phyloP scores from a whole-genome alignment of 2,329 filamentous ascomycete species.

The Neopestalotiopsis rosae region DNA sequence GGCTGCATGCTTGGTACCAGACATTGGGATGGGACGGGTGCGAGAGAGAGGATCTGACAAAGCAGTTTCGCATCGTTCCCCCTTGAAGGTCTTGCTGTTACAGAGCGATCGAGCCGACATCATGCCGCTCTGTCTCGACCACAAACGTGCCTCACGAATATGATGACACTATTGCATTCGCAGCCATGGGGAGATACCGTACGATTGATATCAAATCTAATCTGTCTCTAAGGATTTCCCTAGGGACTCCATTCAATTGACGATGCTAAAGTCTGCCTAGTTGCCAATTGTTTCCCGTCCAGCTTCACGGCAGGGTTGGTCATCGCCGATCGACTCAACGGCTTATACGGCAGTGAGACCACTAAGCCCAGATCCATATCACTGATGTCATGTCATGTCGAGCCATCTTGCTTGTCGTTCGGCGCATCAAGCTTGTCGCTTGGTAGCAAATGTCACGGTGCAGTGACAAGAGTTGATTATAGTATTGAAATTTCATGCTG shows the following conservation, averaged over 20 bases:
- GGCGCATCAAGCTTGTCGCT: not conserved
- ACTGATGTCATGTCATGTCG: not conserved
- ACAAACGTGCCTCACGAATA: not conserved
- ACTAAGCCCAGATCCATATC: not conserved
- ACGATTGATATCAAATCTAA: not conserved
- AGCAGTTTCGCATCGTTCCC: conserved; percentile 13
- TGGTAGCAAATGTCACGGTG: not conserved
- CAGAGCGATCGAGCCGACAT: not conserved
- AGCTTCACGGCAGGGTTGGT: not conserved
- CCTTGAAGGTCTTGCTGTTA: not conserved
- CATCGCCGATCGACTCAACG: not conserved
- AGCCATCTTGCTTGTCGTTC: not conserved
- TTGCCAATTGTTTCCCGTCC: not conserved
- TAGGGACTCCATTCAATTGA: not conserved
- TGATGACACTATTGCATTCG: not conserved
- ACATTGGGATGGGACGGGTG: not conserved
- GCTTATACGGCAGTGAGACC: not conserved
- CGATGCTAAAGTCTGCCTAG: not conserved
- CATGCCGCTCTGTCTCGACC: conserved; percentile 8
- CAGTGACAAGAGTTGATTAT: not conserved
- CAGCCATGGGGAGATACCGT: not conserved
- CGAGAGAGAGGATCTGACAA: not conserved
- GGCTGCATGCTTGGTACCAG: not conserved
- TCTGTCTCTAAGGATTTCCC: not conserved
- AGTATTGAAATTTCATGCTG: not conserved